A percentile compares a stretch with the other conserved stretches of the same genome.
Conservation (phyloP, 257 asterid species). For the Solanum clarkiae region DNA sequence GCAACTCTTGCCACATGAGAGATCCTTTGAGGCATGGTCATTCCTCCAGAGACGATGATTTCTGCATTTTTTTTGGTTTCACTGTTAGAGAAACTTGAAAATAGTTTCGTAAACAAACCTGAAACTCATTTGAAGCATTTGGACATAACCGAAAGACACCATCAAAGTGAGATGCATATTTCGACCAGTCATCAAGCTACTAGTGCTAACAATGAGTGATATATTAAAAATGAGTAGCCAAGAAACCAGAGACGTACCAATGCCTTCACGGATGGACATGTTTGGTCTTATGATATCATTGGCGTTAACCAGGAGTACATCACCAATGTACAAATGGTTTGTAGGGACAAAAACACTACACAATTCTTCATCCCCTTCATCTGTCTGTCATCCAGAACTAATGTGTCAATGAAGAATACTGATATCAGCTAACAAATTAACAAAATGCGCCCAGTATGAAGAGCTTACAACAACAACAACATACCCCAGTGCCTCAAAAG, state of each 20-base stretch:
- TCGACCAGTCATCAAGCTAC: not conserved
- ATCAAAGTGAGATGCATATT: not conserved
- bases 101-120: not conserved
- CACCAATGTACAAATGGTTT: slow-evolving; percentile 81
- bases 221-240: not conserved
- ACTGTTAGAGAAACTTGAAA: not conserved
- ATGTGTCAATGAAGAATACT: not conserved
- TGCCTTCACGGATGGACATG: slow-evolving; percentile 85
- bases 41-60: slow-evolving; percentile 90
- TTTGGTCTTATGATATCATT: slow-evolving; percentile 67
- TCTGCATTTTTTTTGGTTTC: slow-evolving; percentile 37
- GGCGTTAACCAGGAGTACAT: slow-evolving; percentile 62
- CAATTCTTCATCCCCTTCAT: slow-evolving; percentile 82
- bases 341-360: slow-evolving; percentile 90
- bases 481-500: no score
- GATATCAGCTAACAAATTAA: not conserved
- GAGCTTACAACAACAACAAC: no score
- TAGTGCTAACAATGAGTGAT: not conserved
- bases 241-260: slow-evolving; percentile 33
- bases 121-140: not conserved
- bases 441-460: not conserved
- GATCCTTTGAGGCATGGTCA: slow-evolving; percentile 84
- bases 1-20: slow-evolving; percentile 42
- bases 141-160: not conserved
- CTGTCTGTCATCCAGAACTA: slow-evolving; percentile 36